Evolutionary conservation across 495 filamentous ascomycete species (phyloP).

Genomic region (Filosporella fistucella): DNA sequence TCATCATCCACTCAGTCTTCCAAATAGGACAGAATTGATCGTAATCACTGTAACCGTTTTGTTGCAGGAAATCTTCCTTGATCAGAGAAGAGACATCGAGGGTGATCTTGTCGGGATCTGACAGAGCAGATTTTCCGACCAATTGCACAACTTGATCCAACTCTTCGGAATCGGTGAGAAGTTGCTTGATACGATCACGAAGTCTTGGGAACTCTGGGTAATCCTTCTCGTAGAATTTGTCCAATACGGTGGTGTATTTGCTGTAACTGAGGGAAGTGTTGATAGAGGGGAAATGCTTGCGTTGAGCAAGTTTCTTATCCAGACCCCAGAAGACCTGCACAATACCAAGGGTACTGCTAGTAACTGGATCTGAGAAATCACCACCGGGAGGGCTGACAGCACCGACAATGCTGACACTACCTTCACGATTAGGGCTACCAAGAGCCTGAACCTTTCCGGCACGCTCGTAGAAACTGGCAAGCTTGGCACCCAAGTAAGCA

Average conservation of each 20-base stretch:
- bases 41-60: conserved; percentile 98
- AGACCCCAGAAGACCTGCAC: conserved; percentile 99
- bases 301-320: conserved; percentile 97
- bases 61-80: conserved; percentile 99
- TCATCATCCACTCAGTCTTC: conserved; percentile 99
- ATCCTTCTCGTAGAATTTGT: conserved; percentile 89
- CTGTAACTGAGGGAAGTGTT: conserved; percentile 95
- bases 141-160: conserved; percentile 98
- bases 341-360: conserved; percentile 88
- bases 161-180: conserved; percentile 92
- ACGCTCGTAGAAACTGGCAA: conserved; percentile 98
- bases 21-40: conserved; percentile 98
- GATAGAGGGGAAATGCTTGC: conserved; percentile 98
- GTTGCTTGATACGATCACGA: conserved; percentile 85
- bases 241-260: conserved; percentile 86
- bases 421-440: conserved; percentile 80
- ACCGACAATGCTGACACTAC: conserved; percentile 96
- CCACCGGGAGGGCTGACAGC: conserved; percentile 96
- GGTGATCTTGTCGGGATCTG: conserved; percentile 97
- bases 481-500: conserved; percentile 92
- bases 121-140: conserved; percentile 93
- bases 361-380: conserved; percentile 99
- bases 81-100: conserved; percentile 86
- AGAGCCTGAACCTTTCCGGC: conserved; percentile 81
- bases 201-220: conserved; percentile 91